Percentiles rank a stretch among this genome's conserved stretches.
Evolutionary conservation across 2,329 filamentous ascomycete species (phyloP).

Genomic region (Aquanectria penicillioides): DNA sequence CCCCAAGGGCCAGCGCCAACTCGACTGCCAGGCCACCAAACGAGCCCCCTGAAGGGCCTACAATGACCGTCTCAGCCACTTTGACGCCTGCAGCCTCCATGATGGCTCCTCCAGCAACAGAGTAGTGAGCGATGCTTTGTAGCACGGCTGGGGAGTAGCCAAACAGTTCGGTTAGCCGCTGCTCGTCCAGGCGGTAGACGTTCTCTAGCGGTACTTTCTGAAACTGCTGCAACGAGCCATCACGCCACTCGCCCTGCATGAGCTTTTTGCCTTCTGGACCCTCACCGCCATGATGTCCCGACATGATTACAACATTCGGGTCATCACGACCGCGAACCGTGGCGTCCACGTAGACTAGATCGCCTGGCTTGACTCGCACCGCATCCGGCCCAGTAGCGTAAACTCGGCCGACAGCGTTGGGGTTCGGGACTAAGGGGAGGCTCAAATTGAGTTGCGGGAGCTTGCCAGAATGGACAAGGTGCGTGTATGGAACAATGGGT

Average conservation of each 20-base stretch:
- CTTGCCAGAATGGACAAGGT: conserved; percentile 8
- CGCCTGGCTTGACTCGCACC: neutral
- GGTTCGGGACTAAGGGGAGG: conserved; percentile 13
- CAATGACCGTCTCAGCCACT: conserved; percentile 18
- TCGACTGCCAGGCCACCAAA: conserved; percentile 13
- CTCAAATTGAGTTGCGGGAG: conserved; percentile 4
- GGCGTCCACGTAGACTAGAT: conserved; percentile 11
- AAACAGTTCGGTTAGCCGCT: neutral
- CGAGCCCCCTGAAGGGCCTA: conserved; percentile 17
- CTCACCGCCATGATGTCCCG: conserved; percentile 11
- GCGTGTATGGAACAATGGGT: neutral
- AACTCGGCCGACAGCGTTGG: conserved; percentile 16
- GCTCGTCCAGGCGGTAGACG: neutral
- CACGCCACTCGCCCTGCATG: conserved; percentile 6
- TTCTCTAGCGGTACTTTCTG: conserved; percentile 2
- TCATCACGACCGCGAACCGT: conserved; percentile 14
- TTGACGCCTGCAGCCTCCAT: conserved; percentile 18
- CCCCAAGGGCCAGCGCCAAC: neutral
- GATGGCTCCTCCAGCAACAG: conserved; percentile 8
- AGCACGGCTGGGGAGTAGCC: conserved; percentile 1
- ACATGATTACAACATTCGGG: conserved; percentile 15
- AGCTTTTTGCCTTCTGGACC: neutral
- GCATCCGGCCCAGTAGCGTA: neutral
- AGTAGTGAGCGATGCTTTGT: conserved; percentile 5
- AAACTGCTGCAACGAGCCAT: neutral